Conservation (phyloP, 805 yeast genomes). For the Candida nemodendra region DNA sequence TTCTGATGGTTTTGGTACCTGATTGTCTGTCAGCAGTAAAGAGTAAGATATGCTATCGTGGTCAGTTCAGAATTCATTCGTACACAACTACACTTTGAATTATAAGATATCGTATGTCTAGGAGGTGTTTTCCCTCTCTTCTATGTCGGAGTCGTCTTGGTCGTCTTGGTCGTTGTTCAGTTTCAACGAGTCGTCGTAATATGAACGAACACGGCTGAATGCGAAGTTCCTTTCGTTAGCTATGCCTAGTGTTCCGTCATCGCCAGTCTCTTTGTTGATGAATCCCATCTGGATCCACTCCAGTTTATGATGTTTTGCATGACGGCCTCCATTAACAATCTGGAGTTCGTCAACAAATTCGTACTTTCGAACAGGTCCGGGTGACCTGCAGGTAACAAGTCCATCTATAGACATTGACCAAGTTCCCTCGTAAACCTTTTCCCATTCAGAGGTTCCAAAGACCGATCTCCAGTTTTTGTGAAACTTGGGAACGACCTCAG, state of each 20-base stretch:
- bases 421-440: slow-evolving; percentile 45
- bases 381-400: slow-evolving; percentile 46
- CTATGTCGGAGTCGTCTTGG: too few relatives aligned
- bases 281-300: slow-evolving; percentile 69
- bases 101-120: too few relatives aligned
- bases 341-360: slow-evolving; percentile 61
- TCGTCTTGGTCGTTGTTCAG: too few relatives aligned
- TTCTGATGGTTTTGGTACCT: too few relatives aligned
- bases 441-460: slow-evolving; percentile 27
- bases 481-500: slow-evolving; percentile 58
- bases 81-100: too few relatives aligned
- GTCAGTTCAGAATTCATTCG: too few relatives aligned
- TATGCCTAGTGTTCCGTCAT: slow-evolving; percentile 42
- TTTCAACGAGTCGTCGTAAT: too few relatives aligned
- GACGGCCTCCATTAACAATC: slow-evolving; percentile 57
- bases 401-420: slow-evolving; percentile 62
- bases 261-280: slow-evolving; percentile 25
- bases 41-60: too few relatives aligned
- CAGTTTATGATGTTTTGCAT: slow-evolving; percentile 62
- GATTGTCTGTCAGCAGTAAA: too few relatives aligned
- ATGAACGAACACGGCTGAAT: slow-evolving; percentile 59
- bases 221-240: slow-evolving; percentile 76
- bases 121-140: too few relatives aligned
- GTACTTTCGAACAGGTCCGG: slow-evolving; percentile 61
- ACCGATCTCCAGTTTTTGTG: slow-evolving; percentile 29